Evolutionary conservation across 2,329 filamentous ascomycete genomes (phyloP), one percentile per base, ranked within the genome.

Genomic region (Coniella vitis): DNA sequence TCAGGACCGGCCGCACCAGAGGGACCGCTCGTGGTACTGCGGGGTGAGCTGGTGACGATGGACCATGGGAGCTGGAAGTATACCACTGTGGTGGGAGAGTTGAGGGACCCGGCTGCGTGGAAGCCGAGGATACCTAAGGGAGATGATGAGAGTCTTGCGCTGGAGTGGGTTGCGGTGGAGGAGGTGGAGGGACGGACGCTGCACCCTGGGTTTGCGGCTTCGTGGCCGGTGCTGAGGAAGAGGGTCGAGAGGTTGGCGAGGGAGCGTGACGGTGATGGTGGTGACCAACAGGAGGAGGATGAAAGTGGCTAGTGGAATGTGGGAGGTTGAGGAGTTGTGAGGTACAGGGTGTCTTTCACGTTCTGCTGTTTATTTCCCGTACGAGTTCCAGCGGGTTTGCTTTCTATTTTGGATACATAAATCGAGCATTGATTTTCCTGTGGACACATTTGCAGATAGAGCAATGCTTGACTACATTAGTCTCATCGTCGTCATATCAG

Each of bases 61-160:
- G 37, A 52, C 13, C 45, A 48, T 7, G 45, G 3, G 10, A 20
- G 12, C 16, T 51, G 45, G 49, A 45, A 21, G 12, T 45, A 52
- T 36, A 48, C 40, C 2, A 45, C 36, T 4, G 19, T 51, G 1
- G 37, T 48, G 10, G 36, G 31, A n/a, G 36, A 48, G 13, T 8
- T 34, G 9, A 2, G 37, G 7, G 32, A 29, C n/a, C n/a, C n/a
- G n/a, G n/a, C n/a, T n/a, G 21, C 12, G 1, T 52, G 43, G 19
- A 10, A 45, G 22, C 49, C 49, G 3, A 20, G 2, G 17, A 32
- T 41, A 25, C 40, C 31, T 3, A 17, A 19, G 10, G 14, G n/a
- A 1, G 41, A 52, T 14, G 8, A 9, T 8, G 46, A 52, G 32
- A 32, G 32, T 25, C 17, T 47, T 4, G 37, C 35, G 7, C 36